Evolutionary conservation across 345 rosid genomes (phyloP), one percentile per base, ranked within the genome.

Genomic region (Luvunga scandens): DNA sequence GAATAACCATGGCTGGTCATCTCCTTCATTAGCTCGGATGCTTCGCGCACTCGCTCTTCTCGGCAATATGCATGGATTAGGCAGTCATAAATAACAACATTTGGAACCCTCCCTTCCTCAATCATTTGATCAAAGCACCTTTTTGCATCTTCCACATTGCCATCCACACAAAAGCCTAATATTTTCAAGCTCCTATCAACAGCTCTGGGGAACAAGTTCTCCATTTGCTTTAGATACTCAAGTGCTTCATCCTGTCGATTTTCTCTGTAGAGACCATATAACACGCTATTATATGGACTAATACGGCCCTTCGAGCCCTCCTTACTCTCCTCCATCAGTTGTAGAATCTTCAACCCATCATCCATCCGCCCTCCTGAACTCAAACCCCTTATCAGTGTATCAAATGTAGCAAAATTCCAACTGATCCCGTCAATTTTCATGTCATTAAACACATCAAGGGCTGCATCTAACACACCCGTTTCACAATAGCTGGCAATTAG

Each of bases 351-450:
- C n/a, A 89, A 84, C 31, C 91, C 93, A 18, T 89, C 92, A 9
- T 87, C 80, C 3, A 76, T 69, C 70, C 87, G 88, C 73, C 94
- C 92, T 69, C 86, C 83, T 5, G 82, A 86, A 57, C 89, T 87
- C 28, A 95, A 78, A 24, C 93, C 92, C 75, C 66, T 86, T 36
- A 95, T 86, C 68, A 93, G 67, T 24, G 86, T 83, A 84, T 89
- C 88, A 71, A 71, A 91, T 6, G 95, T 88, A 77, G 76, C 81
- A 38, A 90, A 87, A 81, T 90, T 91, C 94, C 93, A 83, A 81
- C 72, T 85, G 71, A 95, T 76, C 34, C 97, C 98, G 74, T 87
- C 94, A 1, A 82, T 78, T 88, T 91, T 90, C 98, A 95, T 93
- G 27, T 93, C 97, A 59, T 87, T 81, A 69, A 93, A 92, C 85